Conservation (phyloP, 257 asterid genomes). For the Nicotiana tabacum region DNA sequence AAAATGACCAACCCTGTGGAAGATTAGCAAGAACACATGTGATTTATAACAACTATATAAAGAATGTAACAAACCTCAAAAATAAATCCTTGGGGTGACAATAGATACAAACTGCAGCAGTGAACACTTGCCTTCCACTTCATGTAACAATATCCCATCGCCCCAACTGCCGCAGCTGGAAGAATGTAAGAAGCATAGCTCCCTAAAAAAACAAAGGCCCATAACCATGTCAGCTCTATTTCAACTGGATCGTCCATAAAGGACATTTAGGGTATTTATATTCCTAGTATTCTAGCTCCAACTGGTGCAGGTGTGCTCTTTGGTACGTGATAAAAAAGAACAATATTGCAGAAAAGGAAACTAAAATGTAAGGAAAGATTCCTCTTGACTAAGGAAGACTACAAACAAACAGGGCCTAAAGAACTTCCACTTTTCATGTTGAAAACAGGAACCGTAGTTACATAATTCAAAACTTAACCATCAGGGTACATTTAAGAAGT, state of each 20-base stretch:
- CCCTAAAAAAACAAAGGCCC: constrained; percentile 34
- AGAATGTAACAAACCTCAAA: not conserved
- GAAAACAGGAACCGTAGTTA: not conserved
- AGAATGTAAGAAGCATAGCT: constrained; percentile 61
- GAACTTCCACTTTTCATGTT: not conserved
- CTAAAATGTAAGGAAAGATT: not conserved
- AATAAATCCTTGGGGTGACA: not conserved
- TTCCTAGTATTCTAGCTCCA: not conserved
- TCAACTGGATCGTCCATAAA: not conserved
- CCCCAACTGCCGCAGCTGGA: constrained; percentile 83
- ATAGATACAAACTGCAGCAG: constrained; percentile 8
- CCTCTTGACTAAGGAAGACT: not conserved
- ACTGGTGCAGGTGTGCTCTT: not conserved
- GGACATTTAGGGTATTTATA: not conserved
- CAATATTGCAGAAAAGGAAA: not conserved
- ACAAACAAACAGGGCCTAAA: not conserved
- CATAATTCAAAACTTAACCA: not conserved
- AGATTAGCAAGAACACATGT: not conserved
- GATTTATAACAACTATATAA: not conserved
- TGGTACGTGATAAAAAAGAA: not conserved
- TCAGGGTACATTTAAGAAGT: not conserved
- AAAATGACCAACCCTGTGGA: constrained; percentile 66
- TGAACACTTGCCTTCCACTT: constrained; percentile 70
- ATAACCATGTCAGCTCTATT: not conserved
- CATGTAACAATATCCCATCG: constrained; percentile 84